A percentile compares a stretch with the other conserved stretches of the same genome.
Conservation (phyloP, 140 eudicot genomes). For the Ambrosia hybrid region DNA sequence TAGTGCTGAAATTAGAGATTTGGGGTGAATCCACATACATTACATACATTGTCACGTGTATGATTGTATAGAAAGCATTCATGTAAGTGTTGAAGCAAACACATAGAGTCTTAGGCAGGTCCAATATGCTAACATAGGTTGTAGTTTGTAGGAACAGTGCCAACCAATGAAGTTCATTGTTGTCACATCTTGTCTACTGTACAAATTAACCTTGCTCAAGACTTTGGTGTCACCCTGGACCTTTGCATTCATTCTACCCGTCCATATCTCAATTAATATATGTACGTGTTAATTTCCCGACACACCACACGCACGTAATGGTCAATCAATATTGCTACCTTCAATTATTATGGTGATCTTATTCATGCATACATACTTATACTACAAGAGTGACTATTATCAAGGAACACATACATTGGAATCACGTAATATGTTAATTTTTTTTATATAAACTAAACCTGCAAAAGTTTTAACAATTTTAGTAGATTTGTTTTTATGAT, state of each 20-base stretch:
- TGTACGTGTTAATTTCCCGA: slow-evolving; percentile 17
- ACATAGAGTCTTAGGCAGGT: slow-evolving; percentile 21
- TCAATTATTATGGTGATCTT: neutral
- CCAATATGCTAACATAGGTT: slow-evolving; percentile 19
- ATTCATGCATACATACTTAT: neutral
- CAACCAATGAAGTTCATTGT: slow-evolving; percentile 26
- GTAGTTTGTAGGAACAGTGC: slow-evolving; percentile 30
- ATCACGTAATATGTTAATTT: no score
- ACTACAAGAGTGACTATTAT: no score
- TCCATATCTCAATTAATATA: slow-evolving; percentile 24
- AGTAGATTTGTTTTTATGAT: no score
- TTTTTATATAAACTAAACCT: no score
- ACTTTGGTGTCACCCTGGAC: slow-evolving; percentile 46
- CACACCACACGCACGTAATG: neutral
- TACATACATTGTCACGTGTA: neutral
- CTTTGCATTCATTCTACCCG: slow-evolving; percentile 27
- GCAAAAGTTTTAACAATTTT: no score
- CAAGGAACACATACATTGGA: no score
- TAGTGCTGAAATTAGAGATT: neutral
- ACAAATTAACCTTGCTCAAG: slow-evolving; percentile 28
- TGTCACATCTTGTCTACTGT: slow-evolving; percentile 41
- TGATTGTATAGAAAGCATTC: neutral
- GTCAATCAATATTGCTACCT: neutral
- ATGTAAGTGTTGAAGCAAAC: slow-evolving; percentile 22
- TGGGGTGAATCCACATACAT: neutral